Evolutionary conservation across 1,284 basidiomycete species (phyloP), one percentile per base, ranked within the genome.

Genomic region (Coriolopsis trogii): DNA sequence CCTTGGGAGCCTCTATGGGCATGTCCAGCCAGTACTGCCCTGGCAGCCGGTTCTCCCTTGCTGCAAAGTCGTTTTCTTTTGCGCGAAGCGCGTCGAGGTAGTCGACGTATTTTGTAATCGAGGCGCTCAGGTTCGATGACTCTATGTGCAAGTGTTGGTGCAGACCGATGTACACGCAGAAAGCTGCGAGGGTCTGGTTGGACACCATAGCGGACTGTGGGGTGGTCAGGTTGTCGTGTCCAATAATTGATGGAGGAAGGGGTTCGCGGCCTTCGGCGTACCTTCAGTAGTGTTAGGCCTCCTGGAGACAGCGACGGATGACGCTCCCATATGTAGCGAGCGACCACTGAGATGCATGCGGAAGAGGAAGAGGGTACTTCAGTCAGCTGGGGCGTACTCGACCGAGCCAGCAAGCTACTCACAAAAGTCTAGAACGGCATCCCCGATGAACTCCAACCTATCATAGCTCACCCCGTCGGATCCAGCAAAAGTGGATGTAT

Each of bases 371-470:
- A 37, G 25, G 26, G 24, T 41, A 24, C n/a, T 24, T 33, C 31
- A 37, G 49, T 34, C 9, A 46, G 20, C 24, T 21, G 38, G 34
- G 28, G 46, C 3, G 4, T 6, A 16, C 10, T 6, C 31, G 4
- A 12, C 25, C 8, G 20, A 13, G 21, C 1, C n/a, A 13, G 20
- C 21, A 15, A 7, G 10, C 31, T 42, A 70, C 87, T 56, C 61
- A 91, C 90, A 68, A 57, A 90, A 88, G 65, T 93, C 90, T 29
- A 93, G 76, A 38, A 93, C 80, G 3, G 87, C 86, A 68, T 93
- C 91, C 9, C 91, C 91, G 39, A 92, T 73, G 64, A 91, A 93
- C 66, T 93, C 90, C 21, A 92, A 74, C 42, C 88, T 75, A 62
- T 92, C 86, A 59, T 87, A 88, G 29, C 78, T 80, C 13, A 75